These are phyloP conservation scores for Pseudevernia furfuracea DNA, from an alignment of 495 filamentous ascomycete species.

Conservation along the genomic window DNA sequence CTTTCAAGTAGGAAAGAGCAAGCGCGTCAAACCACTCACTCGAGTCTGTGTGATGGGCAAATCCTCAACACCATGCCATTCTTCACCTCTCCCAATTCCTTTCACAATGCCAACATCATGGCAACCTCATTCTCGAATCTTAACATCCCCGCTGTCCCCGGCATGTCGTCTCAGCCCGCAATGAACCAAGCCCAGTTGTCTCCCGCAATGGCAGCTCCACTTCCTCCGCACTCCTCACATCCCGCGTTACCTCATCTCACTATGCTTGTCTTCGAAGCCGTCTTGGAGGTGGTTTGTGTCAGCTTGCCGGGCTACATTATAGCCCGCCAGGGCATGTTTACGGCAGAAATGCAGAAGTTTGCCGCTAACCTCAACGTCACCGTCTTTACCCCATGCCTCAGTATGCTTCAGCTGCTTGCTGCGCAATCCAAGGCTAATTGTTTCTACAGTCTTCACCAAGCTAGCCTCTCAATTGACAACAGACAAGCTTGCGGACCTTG, in stretches of 20 bases:
- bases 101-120: constrained; percentile 45
- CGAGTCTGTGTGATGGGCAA: background rate
- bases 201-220: constrained; percentile 12
- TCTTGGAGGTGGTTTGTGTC: constrained; percentile 93
- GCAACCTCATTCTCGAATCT: background rate
- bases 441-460: constrained; percentile 79
- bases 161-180: constrained; percentile 5
- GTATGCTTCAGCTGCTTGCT: constrained; percentile 45
- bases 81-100: constrained; percentile 56
- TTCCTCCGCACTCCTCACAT: constrained; percentile 43
- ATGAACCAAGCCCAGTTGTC: constrained; percentile 12
- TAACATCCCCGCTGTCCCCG: background rate
- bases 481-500: constrained; percentile 80
- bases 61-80: constrained; percentile 21
- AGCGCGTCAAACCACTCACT: background rate
- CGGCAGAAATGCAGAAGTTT: constrained; percentile 90
- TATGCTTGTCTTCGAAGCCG: constrained; percentile 89
- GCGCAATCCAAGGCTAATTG: background rate
- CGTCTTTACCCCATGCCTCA: constrained; percentile 92
- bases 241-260: constrained; percentile 66
- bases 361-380: constrained; percentile 89
- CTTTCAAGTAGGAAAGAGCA: background rate
- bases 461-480: constrained; percentile 90
- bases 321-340: constrained; percentile 82
- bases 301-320: constrained; percentile 92